Conservation (phyloP, 345 rosid species). For the Barbarea vulgaris region DNA sequence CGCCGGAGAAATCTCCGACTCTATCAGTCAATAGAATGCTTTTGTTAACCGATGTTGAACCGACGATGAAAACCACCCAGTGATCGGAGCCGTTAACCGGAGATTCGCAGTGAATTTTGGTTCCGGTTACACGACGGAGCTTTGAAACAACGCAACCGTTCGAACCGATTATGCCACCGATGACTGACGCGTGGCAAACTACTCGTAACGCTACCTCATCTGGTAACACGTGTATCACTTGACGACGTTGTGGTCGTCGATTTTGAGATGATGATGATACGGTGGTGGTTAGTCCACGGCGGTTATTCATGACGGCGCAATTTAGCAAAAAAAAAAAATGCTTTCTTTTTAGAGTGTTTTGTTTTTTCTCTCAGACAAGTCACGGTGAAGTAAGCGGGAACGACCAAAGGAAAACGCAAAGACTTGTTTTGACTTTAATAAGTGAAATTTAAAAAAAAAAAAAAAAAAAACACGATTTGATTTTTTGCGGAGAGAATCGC, state of each 20-base stretch:
- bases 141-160: slow-evolving; percentile 42
- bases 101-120: slow-evolving; percentile 47
- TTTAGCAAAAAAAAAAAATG: neutral
- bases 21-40: slow-evolving; percentile 36
- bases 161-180: slow-evolving; percentile 50
- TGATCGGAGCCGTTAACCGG: slow-evolving; percentile 45
- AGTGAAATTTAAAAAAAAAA: no score
- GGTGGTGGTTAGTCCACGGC: slow-evolving; percentile 3
- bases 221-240: slow-evolving; percentile 22
- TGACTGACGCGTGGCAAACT: slow-evolving; percentile 46
- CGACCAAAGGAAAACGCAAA: neutral
- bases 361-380: no score
- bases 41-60: slow-evolving; percentile 41
- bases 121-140: slow-evolving; percentile 44
- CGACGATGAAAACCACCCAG: slow-evolving; percentile 48
- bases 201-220: slow-evolving; percentile 46
- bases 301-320: slow-evolving; percentile 38
- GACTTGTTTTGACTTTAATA: neutral
- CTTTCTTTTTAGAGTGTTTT: no score
- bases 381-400: slow-evolving; percentile 36
- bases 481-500: neutral
- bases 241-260: slow-evolving; percentile 20
- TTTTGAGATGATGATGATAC: neutral
- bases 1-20: slow-evolving; percentile 31
- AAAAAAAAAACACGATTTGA: neutral